A percentile compares a stretch with the other conserved stretches of the same genome.
phyloP scores from a whole-genome alignment of 1,284 basidiomycete genomes.

The Sporisorium scitamineum region DNA sequence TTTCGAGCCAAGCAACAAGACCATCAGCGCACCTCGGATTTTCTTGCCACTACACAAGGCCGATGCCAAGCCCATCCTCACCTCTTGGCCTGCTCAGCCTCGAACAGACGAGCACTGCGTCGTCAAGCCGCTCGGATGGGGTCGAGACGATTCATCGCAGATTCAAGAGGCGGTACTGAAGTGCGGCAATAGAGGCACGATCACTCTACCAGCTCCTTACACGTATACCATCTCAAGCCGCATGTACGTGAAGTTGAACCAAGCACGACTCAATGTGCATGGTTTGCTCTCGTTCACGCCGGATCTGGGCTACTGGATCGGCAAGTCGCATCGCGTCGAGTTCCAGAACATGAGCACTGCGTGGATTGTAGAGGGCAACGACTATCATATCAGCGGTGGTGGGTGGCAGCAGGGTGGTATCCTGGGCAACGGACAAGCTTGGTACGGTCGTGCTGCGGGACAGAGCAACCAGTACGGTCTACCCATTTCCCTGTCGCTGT shows the following conservation, averaged over 20 bases:
- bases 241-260: constrained; percentile 9
- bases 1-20: neutral
- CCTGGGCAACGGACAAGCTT: constrained; percentile 6
- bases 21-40: constrained; percentile 3
- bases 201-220: constrained; percentile 1
- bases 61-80: neutral
- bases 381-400: constrained; percentile 9
- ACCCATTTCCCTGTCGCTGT: constrained; percentile 4
- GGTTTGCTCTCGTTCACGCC: constrained; percentile 5
- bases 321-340: constrained; percentile 8
- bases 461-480: constrained; percentile 12
- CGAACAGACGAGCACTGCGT: neutral
- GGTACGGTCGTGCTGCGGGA: constrained; percentile 5
- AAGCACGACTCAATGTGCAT: neutral
- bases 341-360: constrained; percentile 7
- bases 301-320: constrained; percentile 7
- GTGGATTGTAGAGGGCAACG: constrained; percentile 7
- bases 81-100: neutral
- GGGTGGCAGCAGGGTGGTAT: constrained; percentile 4
- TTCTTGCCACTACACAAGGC: constrained; percentile 4
- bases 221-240: constrained; percentile 9
- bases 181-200: constrained; percentile 2
- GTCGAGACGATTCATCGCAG: constrained; percentile 6
- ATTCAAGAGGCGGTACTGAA: constrained; percentile 6
- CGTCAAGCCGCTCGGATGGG: constrained; percentile 6